These are phyloP conservation scores for Ophiostoma montium DNA, from an alignment of 2,329 filamentous ascomycete species.

Conservation along the genomic window DNA sequence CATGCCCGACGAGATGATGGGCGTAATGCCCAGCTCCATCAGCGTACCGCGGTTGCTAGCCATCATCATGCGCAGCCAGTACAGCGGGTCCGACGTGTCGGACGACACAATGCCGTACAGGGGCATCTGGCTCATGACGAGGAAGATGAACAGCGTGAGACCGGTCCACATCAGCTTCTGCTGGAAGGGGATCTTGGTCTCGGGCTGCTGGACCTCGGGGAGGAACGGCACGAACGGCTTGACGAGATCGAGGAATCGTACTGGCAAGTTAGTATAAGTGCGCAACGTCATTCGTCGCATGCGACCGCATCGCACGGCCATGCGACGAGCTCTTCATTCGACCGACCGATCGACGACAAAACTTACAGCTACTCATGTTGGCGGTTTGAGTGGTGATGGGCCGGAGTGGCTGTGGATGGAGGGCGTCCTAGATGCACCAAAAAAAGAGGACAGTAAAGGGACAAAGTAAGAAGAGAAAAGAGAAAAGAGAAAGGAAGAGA, in stretches of 20 bases:
- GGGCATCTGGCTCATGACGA: constrained; percentile 99
- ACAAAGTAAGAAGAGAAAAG: neutral
- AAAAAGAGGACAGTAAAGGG: constrained; percentile 1
- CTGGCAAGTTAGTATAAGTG: constrained; percentile 29
- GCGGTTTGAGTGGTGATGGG: constrained; percentile 9
- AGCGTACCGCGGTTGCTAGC: constrained; percentile 94
- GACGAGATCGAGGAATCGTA: constrained; percentile 98
- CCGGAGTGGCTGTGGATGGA: constrained; percentile 1
- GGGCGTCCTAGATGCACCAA: neutral
- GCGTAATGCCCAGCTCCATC: constrained; percentile 94
- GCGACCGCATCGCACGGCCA: neutral
- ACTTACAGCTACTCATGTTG: constrained; percentile 26
- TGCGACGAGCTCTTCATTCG: neutral
- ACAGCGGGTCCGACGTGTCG: constrained; percentile 93
- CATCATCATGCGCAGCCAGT: constrained; percentile 99
- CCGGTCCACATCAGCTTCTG: constrained; percentile 95
- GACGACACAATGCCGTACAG: constrained; percentile 98
- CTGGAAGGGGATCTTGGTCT: constrained; percentile 98
- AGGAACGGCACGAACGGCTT: constrained; percentile 99
- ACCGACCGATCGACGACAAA: neutral
- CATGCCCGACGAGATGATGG: constrained; percentile 99
- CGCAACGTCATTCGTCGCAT: neutral
- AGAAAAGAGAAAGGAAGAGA: constrained; percentile 1
- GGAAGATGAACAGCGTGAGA: constrained; percentile 91
- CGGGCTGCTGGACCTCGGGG: constrained; percentile 95